Conservation (phyloP, 805 yeast species). For the Lachancea kluyveri region DNA sequence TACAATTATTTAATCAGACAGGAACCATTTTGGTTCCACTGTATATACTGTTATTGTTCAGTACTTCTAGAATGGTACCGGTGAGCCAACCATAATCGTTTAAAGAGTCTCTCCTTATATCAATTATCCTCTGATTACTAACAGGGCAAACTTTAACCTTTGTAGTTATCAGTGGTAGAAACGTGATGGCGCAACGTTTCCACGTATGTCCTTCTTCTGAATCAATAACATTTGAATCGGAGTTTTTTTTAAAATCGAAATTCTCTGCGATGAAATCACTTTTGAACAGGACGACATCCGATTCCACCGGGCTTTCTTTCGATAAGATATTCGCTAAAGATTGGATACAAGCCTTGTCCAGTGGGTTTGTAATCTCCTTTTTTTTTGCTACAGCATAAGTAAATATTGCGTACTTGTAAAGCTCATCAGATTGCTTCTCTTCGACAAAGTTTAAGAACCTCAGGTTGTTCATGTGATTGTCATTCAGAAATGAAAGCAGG, state of each 20-base stretch:
- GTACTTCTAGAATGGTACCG: slow-evolving; percentile 20
- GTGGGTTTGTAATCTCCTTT: slow-evolving; percentile 14
- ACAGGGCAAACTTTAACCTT: slow-evolving; percentile 32
- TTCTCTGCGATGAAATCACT: slow-evolving; percentile 26
- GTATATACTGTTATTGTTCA: slow-evolving; percentile 23
- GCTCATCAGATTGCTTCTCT: slow-evolving; percentile 13
- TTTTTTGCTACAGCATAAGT: slow-evolving; percentile 20
- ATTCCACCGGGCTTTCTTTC: slow-evolving; percentile 7
- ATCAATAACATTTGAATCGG: slow-evolving; percentile 15
- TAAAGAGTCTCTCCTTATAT: slow-evolving; percentile 18
- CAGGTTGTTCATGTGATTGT: slow-evolving; percentile 14
- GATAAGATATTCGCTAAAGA: slow-evolving; percentile 17
- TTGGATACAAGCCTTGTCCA: slow-evolving; percentile 24
- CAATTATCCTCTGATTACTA: slow-evolving; percentile 28
- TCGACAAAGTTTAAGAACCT: slow-evolving; percentile 20
- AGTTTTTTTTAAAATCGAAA: slow-evolving; percentile 14
- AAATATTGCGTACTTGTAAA: slow-evolving; percentile 19
- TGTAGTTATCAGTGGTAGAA: slow-evolving; percentile 33
- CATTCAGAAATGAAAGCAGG: slow-evolving; percentile 14
- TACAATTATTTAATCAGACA: too few relatives aligned
- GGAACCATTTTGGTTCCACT: slow-evolving; percentile 22
- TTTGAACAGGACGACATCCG: slow-evolving; percentile 11
- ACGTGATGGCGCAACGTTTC: slow-evolving; percentile 34
- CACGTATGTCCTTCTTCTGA: slow-evolving; percentile 28
- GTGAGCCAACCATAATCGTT: slow-evolving; percentile 33